Evolutionary conservation across 805 yeast species (phyloP), one percentile per base, ranked within the genome.

Genomic region (Yamadazyma laniorum): DNA sequence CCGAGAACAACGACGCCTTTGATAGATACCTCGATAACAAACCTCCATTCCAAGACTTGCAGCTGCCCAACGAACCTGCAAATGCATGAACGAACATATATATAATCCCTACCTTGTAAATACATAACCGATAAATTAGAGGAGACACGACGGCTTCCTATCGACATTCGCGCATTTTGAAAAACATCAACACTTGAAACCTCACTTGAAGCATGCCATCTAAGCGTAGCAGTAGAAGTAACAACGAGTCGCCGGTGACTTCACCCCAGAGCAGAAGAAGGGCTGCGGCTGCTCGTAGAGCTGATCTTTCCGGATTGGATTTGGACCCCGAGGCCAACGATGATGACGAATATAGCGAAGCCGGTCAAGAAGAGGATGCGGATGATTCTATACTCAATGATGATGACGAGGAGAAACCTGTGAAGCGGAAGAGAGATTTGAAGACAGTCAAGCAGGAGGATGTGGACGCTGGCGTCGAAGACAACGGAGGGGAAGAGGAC

Each of bases 1-100:
- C 80, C 12, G 87, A 84, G 55, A 74, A 79, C 56, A 85, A 85
- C 53, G 95, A 85, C 55, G 95, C 95, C 1, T 89, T 90, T 62
- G 95, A 88, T 60, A 87, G 86, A 58, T 90, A 90, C 54, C 66
- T 90, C 44, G 85, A 77, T 50, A 70, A 69, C 5, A 52, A 51
- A 23, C 72, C 67, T 49, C 69, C 72, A 7, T 32, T 26, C 22
- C 51, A 58, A 42, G 65, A 62, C 19, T 50, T 52, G 38, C 59
- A 61, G 4, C 39, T 40, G 8, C 29, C 39, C 3, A 35, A 63
- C 3, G 40, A 43, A 21, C 42, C 37, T 33, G 34, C 34, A 3
- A 33, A 25, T 23, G 34, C 42, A 2, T 38, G 23, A 27, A 22
- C 19, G 17, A 33, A 9, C 23, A 21, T 21, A 21, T 21, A 21